A percentile compares a stretch with the other conserved stretches of the same genome.
phyloP scores from a whole-genome alignment of 345 rosid species.

The Erysimum cheiranthoides region DNA sequence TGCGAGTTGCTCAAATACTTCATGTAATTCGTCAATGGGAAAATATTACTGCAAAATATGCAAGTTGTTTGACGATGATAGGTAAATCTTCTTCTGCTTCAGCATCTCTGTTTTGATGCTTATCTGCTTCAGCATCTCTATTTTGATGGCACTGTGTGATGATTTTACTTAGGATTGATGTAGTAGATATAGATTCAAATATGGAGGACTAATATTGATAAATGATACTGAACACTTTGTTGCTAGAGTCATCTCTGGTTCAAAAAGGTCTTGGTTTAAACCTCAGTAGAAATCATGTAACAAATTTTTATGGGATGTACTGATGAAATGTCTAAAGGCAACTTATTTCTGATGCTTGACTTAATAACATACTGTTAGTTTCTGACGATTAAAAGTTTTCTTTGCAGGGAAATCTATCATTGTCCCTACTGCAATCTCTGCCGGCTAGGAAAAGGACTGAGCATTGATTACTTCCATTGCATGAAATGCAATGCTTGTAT shows the following conservation, averaged over 20 bases:
- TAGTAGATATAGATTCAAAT: background rate
- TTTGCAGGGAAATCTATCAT: conserved; percentile 82
- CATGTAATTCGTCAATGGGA: conserved; percentile 72
- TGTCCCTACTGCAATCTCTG: conserved; percentile 90
- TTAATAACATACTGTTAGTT: background rate
- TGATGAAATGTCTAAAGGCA: background rate
- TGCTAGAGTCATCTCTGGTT: background rate
- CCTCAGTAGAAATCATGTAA: background rate
- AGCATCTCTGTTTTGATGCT: background rate
- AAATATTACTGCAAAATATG: conserved; percentile 83
- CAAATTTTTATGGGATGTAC: background rate
- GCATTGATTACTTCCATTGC: conserved; percentile 81
- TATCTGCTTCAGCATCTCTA: background rate
- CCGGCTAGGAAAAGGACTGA: conserved; percentile 85
- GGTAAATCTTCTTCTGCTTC: conserved; percentile 47
- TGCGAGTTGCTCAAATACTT: conserved; percentile 55
- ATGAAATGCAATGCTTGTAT: conserved; percentile 94
- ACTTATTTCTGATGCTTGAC: background rate
- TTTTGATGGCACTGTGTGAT: background rate
- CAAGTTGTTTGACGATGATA: conserved; percentile 74
- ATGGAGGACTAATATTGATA: background rate
- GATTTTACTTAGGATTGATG: background rate
- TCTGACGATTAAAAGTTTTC: background rate
- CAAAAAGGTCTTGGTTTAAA: background rate
- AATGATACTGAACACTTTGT: background rate